Evolutionary conservation across 148 eudicot species (phyloP), one percentile per base, ranked within the genome.

Genomic region (Polygonum maritimum): DNA sequence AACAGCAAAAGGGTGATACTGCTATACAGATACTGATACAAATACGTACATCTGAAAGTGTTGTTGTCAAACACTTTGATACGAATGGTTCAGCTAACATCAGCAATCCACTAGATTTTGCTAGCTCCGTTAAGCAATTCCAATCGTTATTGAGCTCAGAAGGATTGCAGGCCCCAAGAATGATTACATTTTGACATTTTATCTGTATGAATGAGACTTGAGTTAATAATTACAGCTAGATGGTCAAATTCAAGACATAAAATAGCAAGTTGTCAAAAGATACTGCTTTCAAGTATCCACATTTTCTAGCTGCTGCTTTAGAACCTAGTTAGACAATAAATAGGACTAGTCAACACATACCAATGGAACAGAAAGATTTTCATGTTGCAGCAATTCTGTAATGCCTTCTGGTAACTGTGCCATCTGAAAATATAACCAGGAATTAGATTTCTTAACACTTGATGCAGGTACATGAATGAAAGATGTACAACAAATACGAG

Each of bases 381-480:
- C 92, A 74, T 93, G 98, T 79, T 93, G 92, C 81, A 91, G 76
- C 81, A 93, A 75, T 75, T 93, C 94, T 0, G 97, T 89, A 78
- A 93, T 89, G 62, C 98, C 94, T 78, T 93, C 98, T 0, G 98
- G 98, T 69, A 93, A 78, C 80, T 85, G 93, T 75, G 96, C 97
- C 97, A 92, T 92, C 97, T 92, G 93, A 71, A 81, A 62, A 63
- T 19, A 44, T 38, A 81, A 77, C 11, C 21, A 74, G 78, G 41
- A 45, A 41, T 54, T 31, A 38, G 47, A 60, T 31, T 60, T 26
- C 21, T 51, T 48, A 14, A 70, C 35, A 73, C 12, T 52, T 40
- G 5, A 19, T 62, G 15, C 13, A 19, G 13, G 19, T 12, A 12
- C 2, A 48, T 48, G 49, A 31, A 31, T 35, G 57, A 63, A 4